A percentile compares a stretch with the other conserved stretches of the same genome.
Conservation (phyloP, 768 basidiomycete genomes). For the Collybia mongolica region DNA sequence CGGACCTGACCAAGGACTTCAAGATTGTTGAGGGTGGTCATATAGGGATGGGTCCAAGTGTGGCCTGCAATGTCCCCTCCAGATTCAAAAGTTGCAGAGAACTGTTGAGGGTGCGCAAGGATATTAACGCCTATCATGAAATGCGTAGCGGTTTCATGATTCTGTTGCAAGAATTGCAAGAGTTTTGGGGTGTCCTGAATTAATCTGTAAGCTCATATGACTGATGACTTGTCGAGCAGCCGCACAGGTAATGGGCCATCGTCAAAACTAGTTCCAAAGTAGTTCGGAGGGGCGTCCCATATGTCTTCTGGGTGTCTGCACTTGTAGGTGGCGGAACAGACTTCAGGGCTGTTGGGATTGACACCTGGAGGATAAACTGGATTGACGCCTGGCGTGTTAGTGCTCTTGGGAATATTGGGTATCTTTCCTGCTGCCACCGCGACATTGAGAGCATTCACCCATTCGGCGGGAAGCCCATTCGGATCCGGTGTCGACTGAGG, state of each 20-base stretch:
- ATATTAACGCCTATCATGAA: slow-evolving; percentile 90
- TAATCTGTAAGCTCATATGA: slow-evolving; percentile 5
- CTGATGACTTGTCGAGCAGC: slow-evolving; percentile 2
- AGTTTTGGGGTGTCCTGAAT: slow-evolving; percentile 42
- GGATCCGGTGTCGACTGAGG: slow-evolving; percentile 52
- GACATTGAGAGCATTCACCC: slow-evolving; percentile 68
- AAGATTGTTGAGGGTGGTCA: slow-evolving; percentile 73
- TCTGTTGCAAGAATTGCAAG: slow-evolving; percentile 62
- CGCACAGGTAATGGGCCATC: slow-evolving; percentile 67
- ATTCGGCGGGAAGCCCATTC: slow-evolving; percentile 55
- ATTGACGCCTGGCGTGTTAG: slow-evolving; percentile 30
- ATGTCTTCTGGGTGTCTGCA: slow-evolving; percentile 62
- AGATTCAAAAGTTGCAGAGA: slow-evolving; percentile 49
- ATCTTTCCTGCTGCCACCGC: slow-evolving; percentile 72
- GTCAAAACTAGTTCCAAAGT: slow-evolving; percentile 70
- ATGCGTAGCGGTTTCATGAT: slow-evolving; percentile 76
- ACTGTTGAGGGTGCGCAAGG: slow-evolving; percentile 50
- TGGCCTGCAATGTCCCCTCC: slow-evolving; percentile 52
- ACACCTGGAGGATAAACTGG: slow-evolving; percentile 45
- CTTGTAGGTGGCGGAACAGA: slow-evolving; percentile 80
- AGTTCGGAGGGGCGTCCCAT: slow-evolving; percentile 75
- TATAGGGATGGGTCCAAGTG: slow-evolving; percentile 76
- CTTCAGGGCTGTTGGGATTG: slow-evolving; percentile 41
- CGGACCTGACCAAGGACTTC: slow-evolving; percentile 65
- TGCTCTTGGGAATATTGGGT: slow-evolving; percentile 61